phyloP scores from a whole-genome alignment of 2,329 filamentous ascomycete genomes.

The Hymenotorrendiella dingleyae region DNA sequence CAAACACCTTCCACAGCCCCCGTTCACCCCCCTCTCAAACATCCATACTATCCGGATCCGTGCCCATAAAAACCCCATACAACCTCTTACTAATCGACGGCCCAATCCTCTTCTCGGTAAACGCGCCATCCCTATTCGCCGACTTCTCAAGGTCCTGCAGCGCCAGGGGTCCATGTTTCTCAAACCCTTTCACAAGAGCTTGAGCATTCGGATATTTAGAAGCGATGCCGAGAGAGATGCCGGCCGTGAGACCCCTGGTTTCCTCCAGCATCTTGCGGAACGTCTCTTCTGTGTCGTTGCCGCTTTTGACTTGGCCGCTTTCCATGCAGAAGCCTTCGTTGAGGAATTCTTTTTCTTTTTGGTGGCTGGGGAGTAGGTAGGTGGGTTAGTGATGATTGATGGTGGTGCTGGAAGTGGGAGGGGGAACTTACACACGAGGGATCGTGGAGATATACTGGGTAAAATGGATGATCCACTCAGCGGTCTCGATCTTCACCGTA shows the following conservation, averaged over 20 bases:
- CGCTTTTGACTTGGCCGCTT: slow-evolving; percentile 65
- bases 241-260: slow-evolving; percentile 63
- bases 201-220: slow-evolving; percentile 53
- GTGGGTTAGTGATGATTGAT: neutral
- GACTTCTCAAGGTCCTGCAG: slow-evolving; percentile 57
- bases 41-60: slow-evolving; percentile 35
- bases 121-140: slow-evolving; percentile 50
- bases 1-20: too few relatives aligned
- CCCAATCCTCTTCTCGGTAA: slow-evolving; percentile 49
- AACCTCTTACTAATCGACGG: slow-evolving; percentile 53
- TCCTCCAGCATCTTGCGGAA: slow-evolving; percentile 73
- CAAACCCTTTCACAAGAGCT: slow-evolving; percentile 52
- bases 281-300: slow-evolving; percentile 59
- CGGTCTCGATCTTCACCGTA: slow-evolving; percentile 52
- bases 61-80: slow-evolving; percentile 53
- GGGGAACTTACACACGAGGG: slow-evolving; percentile 53
- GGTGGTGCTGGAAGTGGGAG: neutral
- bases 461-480: slow-evolving; percentile 66
- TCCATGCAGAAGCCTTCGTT: slow-evolving; percentile 73
- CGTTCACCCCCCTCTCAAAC: slow-evolving; percentile 8
- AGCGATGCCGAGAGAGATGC: slow-evolving; percentile 65
- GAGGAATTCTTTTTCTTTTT: slow-evolving; percentile 38
- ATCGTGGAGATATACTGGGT: slow-evolving; percentile 75
- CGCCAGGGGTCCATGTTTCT: slow-evolving; percentile 49
- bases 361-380: neutral